These are phyloP conservation scores for Candolleomyces aberdarensis DNA, from an alignment of 768 basidiomycete species.

Conservation along the genomic window DNA sequence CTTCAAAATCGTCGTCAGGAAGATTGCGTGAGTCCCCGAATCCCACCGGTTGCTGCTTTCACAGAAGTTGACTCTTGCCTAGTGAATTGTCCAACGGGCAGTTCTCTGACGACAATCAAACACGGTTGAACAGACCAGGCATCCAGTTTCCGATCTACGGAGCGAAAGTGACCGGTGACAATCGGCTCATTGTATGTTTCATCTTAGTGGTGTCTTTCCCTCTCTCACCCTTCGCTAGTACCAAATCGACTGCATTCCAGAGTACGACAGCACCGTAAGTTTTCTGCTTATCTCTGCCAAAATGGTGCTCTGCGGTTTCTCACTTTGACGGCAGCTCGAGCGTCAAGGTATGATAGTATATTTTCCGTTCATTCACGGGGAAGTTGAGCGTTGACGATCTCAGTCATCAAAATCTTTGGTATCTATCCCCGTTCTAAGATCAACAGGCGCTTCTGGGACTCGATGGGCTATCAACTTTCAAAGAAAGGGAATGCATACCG, in stretches of 20 bases:
- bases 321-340: conserved; percentile 19
- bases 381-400: background rate
- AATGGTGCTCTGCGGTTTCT: background rate
- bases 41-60: background rate
- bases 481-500: conserved; percentile 50
- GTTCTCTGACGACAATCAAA: conserved; percentile 69
- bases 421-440: conserved; percentile 38
- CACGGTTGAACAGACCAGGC: conserved; percentile 43
- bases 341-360: conserved; percentile 22
- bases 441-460: conserved; percentile 35
- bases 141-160: conserved; percentile 59
- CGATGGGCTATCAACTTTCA: conserved; percentile 33
- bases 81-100: conserved; percentile 70
- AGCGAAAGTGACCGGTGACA: conserved; percentile 60
- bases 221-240: conserved; percentile 30
- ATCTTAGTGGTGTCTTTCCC: background rate
- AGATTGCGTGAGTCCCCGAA: conserved; percentile 50
- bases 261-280: conserved; percentile 26
- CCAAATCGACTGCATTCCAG: conserved; percentile 44
- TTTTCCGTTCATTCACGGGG: background rate
- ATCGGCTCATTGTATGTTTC: conserved; percentile 44
- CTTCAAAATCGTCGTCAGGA: conserved; percentile 59
- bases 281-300: conserved; percentile 1
- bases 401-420: conserved; percentile 37
- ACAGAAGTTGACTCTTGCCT: background rate